These are phyloP conservation scores for Saururus chinensis DNA, from an alignment of 164 flowering plant species.

Conservation along the genomic window DNA sequence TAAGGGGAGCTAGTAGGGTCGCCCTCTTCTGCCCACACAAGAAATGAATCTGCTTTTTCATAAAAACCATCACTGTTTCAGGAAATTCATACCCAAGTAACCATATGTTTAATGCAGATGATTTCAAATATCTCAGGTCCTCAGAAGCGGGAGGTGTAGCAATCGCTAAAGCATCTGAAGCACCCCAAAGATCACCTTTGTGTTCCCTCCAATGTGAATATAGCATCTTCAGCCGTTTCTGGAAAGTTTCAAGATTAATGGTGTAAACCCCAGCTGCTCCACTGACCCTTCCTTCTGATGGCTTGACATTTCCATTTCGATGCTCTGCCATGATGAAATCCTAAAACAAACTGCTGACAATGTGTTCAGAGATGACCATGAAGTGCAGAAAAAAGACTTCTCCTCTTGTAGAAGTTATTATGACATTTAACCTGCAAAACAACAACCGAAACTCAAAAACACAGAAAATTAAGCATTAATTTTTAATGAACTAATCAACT, in stretches of 20 bases:
- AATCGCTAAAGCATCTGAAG: conserved; percentile 37
- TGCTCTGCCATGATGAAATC: conserved; percentile 22
- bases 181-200: conserved; percentile 44
- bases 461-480: too few relatives aligned
- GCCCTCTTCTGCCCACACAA: conserved; percentile 73
- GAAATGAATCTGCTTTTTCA: conserved; percentile 52
- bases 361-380: too few relatives aligned
- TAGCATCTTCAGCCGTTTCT: conserved; percentile 33
- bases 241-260: conserved; percentile 35
- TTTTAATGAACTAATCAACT: too few relatives aligned
- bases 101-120: conserved; percentile 71
- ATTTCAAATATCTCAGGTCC: conserved; percentile 63
- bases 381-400: too few relatives aligned
- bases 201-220: conserved; percentile 54
- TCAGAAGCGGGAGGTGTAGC: conserved; percentile 75
- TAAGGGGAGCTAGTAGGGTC: conserved; percentile 43
- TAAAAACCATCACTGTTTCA: conserved; percentile 72
- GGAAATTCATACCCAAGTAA: conserved; percentile 78
- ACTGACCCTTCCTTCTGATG: conserved; percentile 7
- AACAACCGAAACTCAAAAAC: too few relatives aligned
- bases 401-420: too few relatives aligned
- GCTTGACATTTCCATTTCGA: conserved; percentile 20
- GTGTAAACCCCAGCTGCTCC: conserved; percentile 13
- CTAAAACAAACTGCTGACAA: too few relatives aligned
- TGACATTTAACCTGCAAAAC: too few relatives aligned